phyloP scores from a whole-genome alignment of 2,329 filamentous ascomycete species.

The Aquanectria penicillioides region DNA sequence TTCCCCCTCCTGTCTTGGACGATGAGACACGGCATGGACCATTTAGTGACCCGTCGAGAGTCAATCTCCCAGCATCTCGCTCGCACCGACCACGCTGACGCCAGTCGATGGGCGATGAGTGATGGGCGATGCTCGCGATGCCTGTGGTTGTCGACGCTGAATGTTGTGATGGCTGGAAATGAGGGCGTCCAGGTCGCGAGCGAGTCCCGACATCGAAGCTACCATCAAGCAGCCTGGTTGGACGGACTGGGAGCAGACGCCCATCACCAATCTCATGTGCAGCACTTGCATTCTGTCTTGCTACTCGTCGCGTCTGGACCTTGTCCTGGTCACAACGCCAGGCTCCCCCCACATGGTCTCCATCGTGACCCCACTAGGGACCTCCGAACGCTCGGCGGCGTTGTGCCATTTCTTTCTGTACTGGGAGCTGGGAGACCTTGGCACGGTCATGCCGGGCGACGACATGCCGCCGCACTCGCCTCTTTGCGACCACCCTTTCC shows the following conservation, averaged over 20 bases:
- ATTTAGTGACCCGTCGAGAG: conserved; percentile 31
- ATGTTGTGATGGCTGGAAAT: conserved; percentile 34
- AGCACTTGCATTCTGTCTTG: conserved; percentile 38
- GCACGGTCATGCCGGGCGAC: conserved; percentile 21
- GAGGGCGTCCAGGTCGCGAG: conserved; percentile 32
- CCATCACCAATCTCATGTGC: conserved; percentile 43
- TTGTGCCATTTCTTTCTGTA: conserved; percentile 30
- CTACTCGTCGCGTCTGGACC: conserved; percentile 37
- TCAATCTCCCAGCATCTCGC: conserved; percentile 21
- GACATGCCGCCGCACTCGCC: conserved; percentile 17
- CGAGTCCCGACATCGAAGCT: conserved; percentile 26
- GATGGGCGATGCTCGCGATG: neutral
- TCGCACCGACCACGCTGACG: conserved; percentile 19
- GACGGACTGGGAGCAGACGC: conserved; percentile 21
- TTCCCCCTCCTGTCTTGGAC: conserved; percentile 22
- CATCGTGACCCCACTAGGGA: conserved; percentile 38
- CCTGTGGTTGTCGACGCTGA: conserved; percentile 5
- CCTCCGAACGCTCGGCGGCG: conserved; percentile 35
- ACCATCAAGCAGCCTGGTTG: conserved; percentile 26
- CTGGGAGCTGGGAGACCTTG: conserved; percentile 10
- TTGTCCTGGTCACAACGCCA: conserved; percentile 34
- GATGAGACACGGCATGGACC: conserved; percentile 38
- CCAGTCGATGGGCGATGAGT: conserved; percentile 17
- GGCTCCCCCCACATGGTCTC: conserved; percentile 35
- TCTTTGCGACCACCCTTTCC: conserved; percentile 9